Base-by-base conservation (phyloP, 768 basidiomycete species). In the Serendipita sp. region DNA sequence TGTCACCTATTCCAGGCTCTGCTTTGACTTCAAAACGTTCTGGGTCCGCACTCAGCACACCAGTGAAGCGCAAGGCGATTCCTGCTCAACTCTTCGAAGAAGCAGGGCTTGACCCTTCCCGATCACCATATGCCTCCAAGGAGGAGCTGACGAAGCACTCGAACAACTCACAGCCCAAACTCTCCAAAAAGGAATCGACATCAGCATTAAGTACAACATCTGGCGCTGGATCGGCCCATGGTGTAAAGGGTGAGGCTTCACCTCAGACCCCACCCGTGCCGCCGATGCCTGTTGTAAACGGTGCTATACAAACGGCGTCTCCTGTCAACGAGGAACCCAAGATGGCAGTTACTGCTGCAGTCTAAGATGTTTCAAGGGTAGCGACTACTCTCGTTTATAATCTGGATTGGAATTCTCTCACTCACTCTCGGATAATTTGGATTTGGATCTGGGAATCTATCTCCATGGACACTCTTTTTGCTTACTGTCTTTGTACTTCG, bases 1-100 rank as follows among this genome's bases (percentile, higher is more conserved):
- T 60, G 16, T 34, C 56, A n/a, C 56, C 56, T 8, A n/a, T 51
- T n/a, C 48, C 48, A 51, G 56, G 56, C 18, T 32, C 36, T 8
- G 56, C 56, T 23, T n/a, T 32, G 28, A 34, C 56, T n/a, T 10
- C 56, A n/a, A 60, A 60, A 10, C 56, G 56, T 28, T 51, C 48
- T 18, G 56, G 28, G 8, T 34, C 28, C 18, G 56, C 28, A 4
- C 34, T 34, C 10, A 35, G 13, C 8, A 60, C 56, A 36, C 56
- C 56, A 23, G 56, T 60, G n/a, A 60, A 60, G 56, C 56, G 56
- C 56, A 60, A 60, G 56, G 56, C 56, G 11, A 60, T 60, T 35
- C 56, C 56, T 8, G 56, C 56, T n/a, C 56, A 60, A 60, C 56
- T 60, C 10, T 36, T 60, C 35, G 56, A 60, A 60, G 16, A 60